Evolutionary conservation across 2,329 filamentous ascomycete species (phyloP).

Genomic region (Sarocladiaceae sp.): DNA sequence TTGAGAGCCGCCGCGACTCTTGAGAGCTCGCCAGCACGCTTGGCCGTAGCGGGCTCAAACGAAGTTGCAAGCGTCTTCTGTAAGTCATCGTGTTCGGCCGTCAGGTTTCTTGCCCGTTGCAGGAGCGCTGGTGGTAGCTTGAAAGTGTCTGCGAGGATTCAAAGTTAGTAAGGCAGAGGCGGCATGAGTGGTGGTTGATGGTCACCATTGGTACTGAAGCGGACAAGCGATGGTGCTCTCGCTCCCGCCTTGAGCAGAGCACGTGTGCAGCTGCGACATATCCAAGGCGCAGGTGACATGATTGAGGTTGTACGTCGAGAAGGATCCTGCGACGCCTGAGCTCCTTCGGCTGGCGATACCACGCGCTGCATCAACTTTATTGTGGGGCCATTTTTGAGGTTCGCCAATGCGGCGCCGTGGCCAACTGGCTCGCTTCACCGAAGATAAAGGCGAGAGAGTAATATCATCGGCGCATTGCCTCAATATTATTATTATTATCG

Average conservation of each 20-base stretch:
- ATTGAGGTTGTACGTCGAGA: too few species aligned
- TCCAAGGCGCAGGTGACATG: conserved; percentile 31
- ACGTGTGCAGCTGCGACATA: conserved; percentile 30
- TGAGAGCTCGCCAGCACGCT: conserved; percentile 57
- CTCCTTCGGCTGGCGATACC: not conserved
- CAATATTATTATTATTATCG: not conserved
- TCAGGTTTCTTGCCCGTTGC: conserved; percentile 53
- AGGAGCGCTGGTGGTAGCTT: conserved; percentile 49
- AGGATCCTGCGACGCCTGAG: not conserved
- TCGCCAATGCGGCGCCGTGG: too few species aligned
- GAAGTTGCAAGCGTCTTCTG: conserved; percentile 42
- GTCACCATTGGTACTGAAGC: conserved; percentile 29
- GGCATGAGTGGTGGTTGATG: not conserved
- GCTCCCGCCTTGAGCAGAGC: conserved; percentile 20
- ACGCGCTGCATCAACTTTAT: conserved; percentile 8
- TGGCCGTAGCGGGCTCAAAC: conserved; percentile 55
- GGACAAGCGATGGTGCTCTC: conserved; percentile 21
- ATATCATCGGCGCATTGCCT: too few species aligned
- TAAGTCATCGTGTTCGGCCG: conserved; percentile 55
- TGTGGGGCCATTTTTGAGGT: too few species aligned
- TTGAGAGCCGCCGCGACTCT: conserved; percentile 52
- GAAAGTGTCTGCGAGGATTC: conserved; percentile 25
- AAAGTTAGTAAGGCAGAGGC: not conserved
- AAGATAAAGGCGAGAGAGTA: too few species aligned
- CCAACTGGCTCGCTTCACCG: too few species aligned